Conservation (phyloP, 352 stramenopile species). For the Phytopythium chamaehyphon region DNA sequence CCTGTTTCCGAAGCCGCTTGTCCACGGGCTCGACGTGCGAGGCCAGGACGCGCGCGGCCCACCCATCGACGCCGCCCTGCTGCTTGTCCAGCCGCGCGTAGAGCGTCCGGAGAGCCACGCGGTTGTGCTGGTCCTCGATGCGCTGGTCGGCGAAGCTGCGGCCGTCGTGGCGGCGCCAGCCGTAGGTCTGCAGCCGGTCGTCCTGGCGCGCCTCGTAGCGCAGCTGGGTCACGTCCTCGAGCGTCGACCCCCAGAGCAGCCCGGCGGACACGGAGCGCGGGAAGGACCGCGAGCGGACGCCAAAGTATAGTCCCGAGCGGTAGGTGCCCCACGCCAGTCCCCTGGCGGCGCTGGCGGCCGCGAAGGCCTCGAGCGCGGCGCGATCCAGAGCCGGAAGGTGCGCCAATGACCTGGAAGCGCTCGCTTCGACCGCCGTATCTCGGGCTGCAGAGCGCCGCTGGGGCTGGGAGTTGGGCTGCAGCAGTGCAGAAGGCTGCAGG, state of each 20-base stretch:
- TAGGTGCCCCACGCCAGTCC: conserved; percentile 71
- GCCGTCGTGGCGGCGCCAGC: conserved; percentile 78
- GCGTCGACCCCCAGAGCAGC: conserved; percentile 66
- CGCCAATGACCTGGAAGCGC: not conserved
- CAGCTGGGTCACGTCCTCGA: conserved; percentile 70
- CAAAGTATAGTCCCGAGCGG: conserved; percentile 75
- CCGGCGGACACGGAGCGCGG: conserved; percentile 63
- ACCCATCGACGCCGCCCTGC: conserved; percentile 22
- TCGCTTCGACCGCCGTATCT: too few species aligned
- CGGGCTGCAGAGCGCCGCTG: too few species aligned
- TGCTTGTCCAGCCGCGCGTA: conserved; percentile 33
- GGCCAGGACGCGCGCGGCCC: conserved; percentile 41
- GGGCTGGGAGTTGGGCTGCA: not conserved
- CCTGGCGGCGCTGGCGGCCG: conserved; percentile 22
- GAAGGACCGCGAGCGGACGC: conserved; percentile 62
- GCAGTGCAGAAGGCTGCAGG: not conserved
- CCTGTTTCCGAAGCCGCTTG: conserved; percentile 28
- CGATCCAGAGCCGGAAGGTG: conserved; percentile 21
- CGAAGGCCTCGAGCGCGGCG: conserved; percentile 26
- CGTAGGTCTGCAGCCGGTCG: conserved; percentile 73
- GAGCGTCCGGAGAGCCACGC: conserved; percentile 49
- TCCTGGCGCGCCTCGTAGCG: conserved; percentile 73
- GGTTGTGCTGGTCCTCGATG: conserved; percentile 78
- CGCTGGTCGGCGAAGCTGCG: conserved; percentile 47
- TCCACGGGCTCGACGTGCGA: conserved; percentile 40